Base-by-base conservation (phyloP, 371 early-diverging fungal genomes). In the Mortierella sp. region DNA sequence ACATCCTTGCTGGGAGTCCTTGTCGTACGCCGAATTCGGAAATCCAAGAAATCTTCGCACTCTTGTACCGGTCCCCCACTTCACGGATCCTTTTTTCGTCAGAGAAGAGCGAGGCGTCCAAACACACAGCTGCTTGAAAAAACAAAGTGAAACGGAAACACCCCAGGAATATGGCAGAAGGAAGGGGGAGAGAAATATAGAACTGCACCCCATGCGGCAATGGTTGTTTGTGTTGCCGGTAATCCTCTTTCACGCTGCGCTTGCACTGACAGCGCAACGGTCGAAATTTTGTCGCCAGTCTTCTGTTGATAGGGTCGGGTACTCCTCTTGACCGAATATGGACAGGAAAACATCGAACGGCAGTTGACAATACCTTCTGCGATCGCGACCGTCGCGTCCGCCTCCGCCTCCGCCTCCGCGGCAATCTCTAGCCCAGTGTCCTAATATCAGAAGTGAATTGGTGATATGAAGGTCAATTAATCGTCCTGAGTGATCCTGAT, bases 401-500 rank as follows among this genome's bases (percentile, higher is more conserved):
- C 81, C 80, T 70, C 88, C 88, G 43, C 81, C 80, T 70, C 88
- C 88, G 75, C 83, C 75, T 55, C 89, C 91, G 58, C 89, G 90
- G 77, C 95, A 95, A 79, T 95, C 95, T 83, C 93, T 90, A 75
- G 95, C 95, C 94, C 94, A 95, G 80, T 95, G 95, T 73, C 95
- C 95, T 94, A 78, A 87, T 18, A 38, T 38, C 65, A 79, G 18
- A 43, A 2, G 71, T 38, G 18, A 27, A 11, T 58, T n/a, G 35
- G 14, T 24, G 16, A 41, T 49, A 27, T 24, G 11, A 78, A 46
- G 32, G 55, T 24, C 68, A 35, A 51, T 72, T 24, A 24, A 65
- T 63, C 55, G 6, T 46, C n/a, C 35, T 35, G 10, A 54, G 8
- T 41, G 29, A 54, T 43, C 7, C 24, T 49, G 70, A 58, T 49